Conservation (phyloP, 129 eudicot genomes). For the Dittrichia graveolens region DNA sequence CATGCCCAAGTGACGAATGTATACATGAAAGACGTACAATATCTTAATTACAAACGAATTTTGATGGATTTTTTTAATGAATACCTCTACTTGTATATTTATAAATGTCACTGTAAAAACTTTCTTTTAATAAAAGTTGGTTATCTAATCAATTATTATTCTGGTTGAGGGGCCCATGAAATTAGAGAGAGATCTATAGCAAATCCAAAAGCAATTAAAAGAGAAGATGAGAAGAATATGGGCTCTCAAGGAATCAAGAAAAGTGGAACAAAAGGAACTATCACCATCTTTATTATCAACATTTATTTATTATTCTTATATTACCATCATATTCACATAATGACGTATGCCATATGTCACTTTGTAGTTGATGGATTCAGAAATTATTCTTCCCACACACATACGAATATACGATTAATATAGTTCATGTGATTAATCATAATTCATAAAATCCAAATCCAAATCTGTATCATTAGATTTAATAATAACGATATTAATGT, state of each 20-base stretch:
- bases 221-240: constrained; percentile 54
- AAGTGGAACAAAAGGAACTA: constrained; percentile 71
- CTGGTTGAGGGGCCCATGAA: constrained; percentile 52
- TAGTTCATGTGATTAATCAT: too few relatives aligned
- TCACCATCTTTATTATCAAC: constrained; percentile 58
- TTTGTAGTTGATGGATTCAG: constrained; percentile 17
- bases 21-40: not conserved
- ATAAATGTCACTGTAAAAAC: not conserved
- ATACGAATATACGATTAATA: too few relatives aligned
- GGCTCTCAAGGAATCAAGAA: constrained; percentile 74
- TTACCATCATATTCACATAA: constrained; percentile 32
- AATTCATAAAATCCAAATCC: too few relatives aligned
- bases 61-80: not conserved
- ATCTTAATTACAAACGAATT: not conserved
- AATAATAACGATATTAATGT: too few relatives aligned
- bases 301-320: constrained; percentile 28
- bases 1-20: not conserved
- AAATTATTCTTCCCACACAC: constrained; percentile 4
- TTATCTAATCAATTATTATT: constrained; percentile 67
- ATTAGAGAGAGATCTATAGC: constrained; percentile 52
- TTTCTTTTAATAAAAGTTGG: constrained; percentile 36
- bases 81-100: constrained; percentile 1
- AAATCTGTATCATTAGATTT: too few relatives aligned
- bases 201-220: constrained; percentile 59
- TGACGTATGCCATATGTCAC: constrained; percentile 64